Conservation (phyloP, 345 rosid genomes). For the Eucalyptus polybractea region DNA sequence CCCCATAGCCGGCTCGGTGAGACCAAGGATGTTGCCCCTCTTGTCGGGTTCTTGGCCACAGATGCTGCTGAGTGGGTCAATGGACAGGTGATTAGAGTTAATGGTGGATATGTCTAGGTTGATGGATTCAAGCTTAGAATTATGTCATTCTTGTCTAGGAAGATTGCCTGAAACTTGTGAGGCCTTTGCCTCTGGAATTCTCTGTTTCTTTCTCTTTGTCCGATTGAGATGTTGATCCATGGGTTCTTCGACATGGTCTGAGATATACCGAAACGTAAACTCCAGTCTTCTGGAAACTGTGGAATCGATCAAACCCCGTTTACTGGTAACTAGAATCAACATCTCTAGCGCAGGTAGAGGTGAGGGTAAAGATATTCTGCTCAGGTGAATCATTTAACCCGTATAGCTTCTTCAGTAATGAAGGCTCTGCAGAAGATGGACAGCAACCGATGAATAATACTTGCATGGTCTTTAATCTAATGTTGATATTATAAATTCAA, state of each 20-base stretch:
- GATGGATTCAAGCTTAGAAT: background rate
- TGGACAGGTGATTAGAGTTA: background rate
- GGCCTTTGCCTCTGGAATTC: background rate
- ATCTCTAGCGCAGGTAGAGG: background rate
- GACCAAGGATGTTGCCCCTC: background rate
- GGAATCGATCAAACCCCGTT: background rate
- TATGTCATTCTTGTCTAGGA: background rate
- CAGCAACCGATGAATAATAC: background rate
- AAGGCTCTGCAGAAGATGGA: background rate
- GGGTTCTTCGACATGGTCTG: background rate
- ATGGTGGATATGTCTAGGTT: conserved; percentile 1
- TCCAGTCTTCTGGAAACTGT: background rate
- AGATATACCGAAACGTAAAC: background rate
- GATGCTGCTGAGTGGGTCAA: conserved; percentile 6
- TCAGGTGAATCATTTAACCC: background rate
- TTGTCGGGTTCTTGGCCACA: conserved; percentile 1
- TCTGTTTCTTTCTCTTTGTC: background rate
- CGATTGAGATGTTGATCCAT: background rate
- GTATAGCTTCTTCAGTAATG: background rate
- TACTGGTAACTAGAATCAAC: background rate
- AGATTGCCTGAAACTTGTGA: background rate
- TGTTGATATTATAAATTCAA: background rate
- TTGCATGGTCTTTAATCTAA: background rate
- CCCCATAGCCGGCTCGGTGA: background rate
- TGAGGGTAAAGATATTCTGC: background rate